Conservation (phyloP, 257 asterid species). For the Asclepias syriaca region DNA sequence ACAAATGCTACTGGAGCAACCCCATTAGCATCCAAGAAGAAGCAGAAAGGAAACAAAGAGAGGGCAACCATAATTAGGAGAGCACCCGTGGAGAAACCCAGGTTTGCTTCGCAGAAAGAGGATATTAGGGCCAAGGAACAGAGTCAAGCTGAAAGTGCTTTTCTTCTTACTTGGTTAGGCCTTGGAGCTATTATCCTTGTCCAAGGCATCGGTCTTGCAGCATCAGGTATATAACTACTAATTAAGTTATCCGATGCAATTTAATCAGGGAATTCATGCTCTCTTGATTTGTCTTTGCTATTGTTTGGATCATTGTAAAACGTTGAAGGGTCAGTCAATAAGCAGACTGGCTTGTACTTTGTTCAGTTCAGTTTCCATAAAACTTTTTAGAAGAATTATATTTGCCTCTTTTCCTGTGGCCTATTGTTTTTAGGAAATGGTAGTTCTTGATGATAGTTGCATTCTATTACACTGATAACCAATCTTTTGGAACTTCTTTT, state of each 20-base stretch:
- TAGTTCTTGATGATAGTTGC: not conserved
- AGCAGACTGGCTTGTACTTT: not conserved
- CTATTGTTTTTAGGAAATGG: not conserved
- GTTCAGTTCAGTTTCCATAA: not conserved
- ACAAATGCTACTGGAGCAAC: constrained; percentile 17
- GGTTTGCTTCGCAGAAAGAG: constrained; percentile 40
- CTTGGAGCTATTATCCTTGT: constrained; percentile 67
- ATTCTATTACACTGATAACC: not conserved
- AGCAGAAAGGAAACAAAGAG: constrained; percentile 51
- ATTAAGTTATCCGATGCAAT: not conserved
- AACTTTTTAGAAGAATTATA: not conserved
- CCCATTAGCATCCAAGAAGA: constrained; percentile 38
- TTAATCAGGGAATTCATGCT: not conserved
- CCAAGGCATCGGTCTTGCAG: constrained; percentile 74
- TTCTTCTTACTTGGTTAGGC: constrained; percentile 87
- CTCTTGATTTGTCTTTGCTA: not conserved
- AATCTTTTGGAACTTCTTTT: not conserved
- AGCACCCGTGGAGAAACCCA: constrained; percentile 55
- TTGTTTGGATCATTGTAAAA: not conserved
- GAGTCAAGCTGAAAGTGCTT: constrained; percentile 69
- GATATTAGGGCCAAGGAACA: constrained; percentile 45
- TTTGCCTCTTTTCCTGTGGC: not conserved
- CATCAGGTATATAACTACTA: constrained; percentile 57
- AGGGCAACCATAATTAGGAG: constrained; percentile 69
- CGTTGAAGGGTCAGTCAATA: not conserved